A percentile compares a stretch with the other conserved stretches of the same genome.
phyloP scores from a whole-genome alignment of 257 asterid genomes.

The Thymus quinquecostatus region DNA sequence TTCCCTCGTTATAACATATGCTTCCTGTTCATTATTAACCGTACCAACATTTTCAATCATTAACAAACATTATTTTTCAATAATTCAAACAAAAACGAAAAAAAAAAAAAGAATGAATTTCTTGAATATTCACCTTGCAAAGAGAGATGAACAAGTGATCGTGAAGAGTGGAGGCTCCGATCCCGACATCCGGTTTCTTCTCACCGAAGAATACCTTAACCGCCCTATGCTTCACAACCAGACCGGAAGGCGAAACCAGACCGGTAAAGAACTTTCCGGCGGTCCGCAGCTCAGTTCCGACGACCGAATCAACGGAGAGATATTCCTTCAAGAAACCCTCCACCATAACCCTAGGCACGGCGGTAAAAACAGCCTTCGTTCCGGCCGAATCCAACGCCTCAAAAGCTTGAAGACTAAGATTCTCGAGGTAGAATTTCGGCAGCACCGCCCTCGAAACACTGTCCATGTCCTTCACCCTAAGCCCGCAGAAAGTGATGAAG shows the following conservation, averaged over 20 bases:
- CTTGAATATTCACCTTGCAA: slow-evolving; percentile 65
- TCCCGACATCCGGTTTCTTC: slow-evolving; percentile 63
- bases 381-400: slow-evolving; percentile 59
- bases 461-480: slow-evolving; percentile 54
- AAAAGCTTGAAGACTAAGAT: slow-evolving; percentile 51
- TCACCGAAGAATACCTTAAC: slow-evolving; percentile 61
- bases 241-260: slow-evolving; percentile 47
- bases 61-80: background rate
- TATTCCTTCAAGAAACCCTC: slow-evolving; percentile 78
- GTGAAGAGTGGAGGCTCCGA: slow-evolving; percentile 57
- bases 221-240: slow-evolving; percentile 68
- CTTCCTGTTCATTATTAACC: slow-evolving; percentile 52
- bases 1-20: slow-evolving; percentile 58
- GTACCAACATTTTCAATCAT: background rate
- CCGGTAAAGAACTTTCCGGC: slow-evolving; percentile 70
- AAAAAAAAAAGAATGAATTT: too few relatives aligned
- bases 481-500: slow-evolving; percentile 83
- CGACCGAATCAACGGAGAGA: slow-evolving; percentile 56
- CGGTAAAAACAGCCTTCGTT: slow-evolving; percentile 47
- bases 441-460: slow-evolving; percentile 70
- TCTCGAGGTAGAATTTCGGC: slow-evolving; percentile 83
- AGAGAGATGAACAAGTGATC: slow-evolving; percentile 63
- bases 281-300: slow-evolving; percentile 72
- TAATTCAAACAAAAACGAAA: background rate
- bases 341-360: slow-evolving; percentile 83